A percentile compares a stretch with the other conserved stretches of the same genome.
Conservation (phyloP, 192 early-diverging fungal species). For the Mortierella claussenii region DNA sequence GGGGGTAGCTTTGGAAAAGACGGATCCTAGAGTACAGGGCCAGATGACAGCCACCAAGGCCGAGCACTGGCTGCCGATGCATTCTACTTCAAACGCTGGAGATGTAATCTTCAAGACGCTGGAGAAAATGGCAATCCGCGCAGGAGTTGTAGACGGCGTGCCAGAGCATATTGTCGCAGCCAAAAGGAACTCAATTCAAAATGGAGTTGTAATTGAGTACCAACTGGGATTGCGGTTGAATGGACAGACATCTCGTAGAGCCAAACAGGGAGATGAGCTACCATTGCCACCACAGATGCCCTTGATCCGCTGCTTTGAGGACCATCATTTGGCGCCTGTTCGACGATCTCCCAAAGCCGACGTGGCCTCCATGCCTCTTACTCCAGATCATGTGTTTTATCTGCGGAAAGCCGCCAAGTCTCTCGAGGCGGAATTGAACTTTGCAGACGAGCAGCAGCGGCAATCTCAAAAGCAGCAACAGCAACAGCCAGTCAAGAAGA, state of each 20-base stretch:
- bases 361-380: slow-evolving; percentile 39
- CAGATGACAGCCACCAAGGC: slow-evolving; percentile 27
- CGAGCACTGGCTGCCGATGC: slow-evolving; percentile 55
- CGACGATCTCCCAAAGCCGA: slow-evolving; percentile 49
- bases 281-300: slow-evolving; percentile 24
- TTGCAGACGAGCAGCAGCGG: slow-evolving; percentile 12
- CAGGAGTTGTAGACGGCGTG: slow-evolving; percentile 57
- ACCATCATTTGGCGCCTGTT: slow-evolving; percentile 35
- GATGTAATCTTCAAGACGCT: slow-evolving; percentile 57
- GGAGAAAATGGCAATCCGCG: slow-evolving; percentile 61
- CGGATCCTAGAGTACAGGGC: slow-evolving; percentile 21
- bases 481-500: slow-evolving; percentile 19
- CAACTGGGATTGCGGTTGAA: slow-evolving; percentile 32
- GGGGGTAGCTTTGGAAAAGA: slow-evolving; percentile 21
- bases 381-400: slow-evolving; percentile 38
- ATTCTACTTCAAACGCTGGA: slow-evolving; percentile 53
- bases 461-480: slow-evolving; percentile 5
- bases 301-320: slow-evolving; percentile 36
- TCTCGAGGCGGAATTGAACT: slow-evolving; percentile 19
- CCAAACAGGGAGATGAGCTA: slow-evolving; percentile 37
- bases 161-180: slow-evolving; percentile 22
- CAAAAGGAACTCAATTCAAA: slow-evolving; percentile 22
- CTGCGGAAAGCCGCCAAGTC: slow-evolving; percentile 33
- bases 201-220: slow-evolving; percentile 41
- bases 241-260: slow-evolving; percentile 11